Conservation (phyloP, 1,284 basidiomycete genomes). For the Pseudozyma pruni region DNA sequence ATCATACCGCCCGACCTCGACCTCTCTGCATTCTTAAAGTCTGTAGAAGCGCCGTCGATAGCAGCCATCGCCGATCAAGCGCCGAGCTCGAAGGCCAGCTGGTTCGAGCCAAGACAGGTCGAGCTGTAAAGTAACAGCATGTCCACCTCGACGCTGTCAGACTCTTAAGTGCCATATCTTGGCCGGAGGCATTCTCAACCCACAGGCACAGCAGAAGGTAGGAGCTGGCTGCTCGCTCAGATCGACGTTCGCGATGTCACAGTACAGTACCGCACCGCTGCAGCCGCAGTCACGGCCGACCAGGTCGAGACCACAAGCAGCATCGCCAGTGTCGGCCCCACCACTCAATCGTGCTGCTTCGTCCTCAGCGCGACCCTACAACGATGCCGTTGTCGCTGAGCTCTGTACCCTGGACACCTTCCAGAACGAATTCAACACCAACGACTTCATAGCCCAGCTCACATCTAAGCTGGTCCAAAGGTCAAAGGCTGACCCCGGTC, state of each 20-base stretch:
- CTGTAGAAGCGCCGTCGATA: no score
- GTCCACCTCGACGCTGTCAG: neutral
- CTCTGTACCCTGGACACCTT: constrained; percentile 77
- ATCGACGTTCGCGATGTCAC: constrained; percentile 16
- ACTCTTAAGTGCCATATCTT: neutral
- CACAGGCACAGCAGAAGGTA: no score
- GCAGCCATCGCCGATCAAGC: no score
- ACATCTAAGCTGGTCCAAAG: constrained; percentile 86
- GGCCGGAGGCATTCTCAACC: neutral
- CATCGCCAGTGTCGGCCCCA: constrained; percentile 21
- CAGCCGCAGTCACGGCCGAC: constrained; percentile 21
- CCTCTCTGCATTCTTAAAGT: no score
- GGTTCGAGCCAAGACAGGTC: no score
- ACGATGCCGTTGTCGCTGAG: constrained; percentile 74
- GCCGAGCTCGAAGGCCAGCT: no score
- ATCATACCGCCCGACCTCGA: neutral
- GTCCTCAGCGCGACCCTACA: constrained; percentile 41
- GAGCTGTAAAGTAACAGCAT: no score
- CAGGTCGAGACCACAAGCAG: constrained; percentile 28
- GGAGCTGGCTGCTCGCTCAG: neutral
- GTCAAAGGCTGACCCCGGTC: constrained; percentile 82
- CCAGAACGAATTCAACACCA: constrained; percentile 84
- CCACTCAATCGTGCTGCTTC: constrained; percentile 31
- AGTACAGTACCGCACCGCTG: constrained; percentile 28
- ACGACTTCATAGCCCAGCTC: constrained; percentile 85